Evolutionary conservation across 192 early-diverging fungal genomes (phyloP).

Genomic region (Umbelopsis sp.): DNA sequence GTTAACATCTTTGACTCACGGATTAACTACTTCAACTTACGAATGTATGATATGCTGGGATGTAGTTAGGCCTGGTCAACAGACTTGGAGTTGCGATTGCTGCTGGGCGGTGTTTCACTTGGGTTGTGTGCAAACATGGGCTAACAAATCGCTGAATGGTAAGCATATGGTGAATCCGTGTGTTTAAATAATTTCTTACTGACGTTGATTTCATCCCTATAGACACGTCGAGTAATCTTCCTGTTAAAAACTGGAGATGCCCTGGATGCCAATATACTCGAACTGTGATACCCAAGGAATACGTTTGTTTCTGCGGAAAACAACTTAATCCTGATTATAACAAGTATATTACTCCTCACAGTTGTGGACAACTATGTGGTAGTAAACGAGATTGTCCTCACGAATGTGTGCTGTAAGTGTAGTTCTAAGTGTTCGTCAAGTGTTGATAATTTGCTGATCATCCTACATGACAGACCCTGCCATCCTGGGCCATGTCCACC

Average conservation of each 20-base stretch:
- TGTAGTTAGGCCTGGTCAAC: conserved; percentile 66
- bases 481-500: conserved; percentile 96
- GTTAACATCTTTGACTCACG: conserved; percentile 62
- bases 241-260: conserved; percentile 74
- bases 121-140: conserved; percentile 84
- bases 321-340: conserved; percentile 65
- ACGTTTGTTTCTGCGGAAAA: conserved; percentile 91
- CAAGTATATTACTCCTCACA: conserved; percentile 76
- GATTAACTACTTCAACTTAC: conserved; percentile 71
- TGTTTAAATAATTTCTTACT: not conserved
- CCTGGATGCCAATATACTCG: conserved; percentile 86
- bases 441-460: conserved; percentile 1
- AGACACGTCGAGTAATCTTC: conserved; percentile 20
- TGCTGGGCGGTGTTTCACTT: conserved; percentile 94
- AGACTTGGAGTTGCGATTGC: conserved; percentile 82
- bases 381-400: conserved; percentile 71
- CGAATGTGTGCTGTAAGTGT: conserved; percentile 65
- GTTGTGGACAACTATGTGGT: conserved; percentile 83
- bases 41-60: conserved; percentile 99
- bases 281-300: conserved; percentile 68
- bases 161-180: conserved; percentile 9
- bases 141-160: conserved; percentile 62
- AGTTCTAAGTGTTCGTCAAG: not conserved
- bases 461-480: conserved; percentile 57
- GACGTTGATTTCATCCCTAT: too few relatives aligned